phyloP scores from a whole-genome alignment of 768 basidiomycete genomes.

The Psilocybe cubensis region DNA sequence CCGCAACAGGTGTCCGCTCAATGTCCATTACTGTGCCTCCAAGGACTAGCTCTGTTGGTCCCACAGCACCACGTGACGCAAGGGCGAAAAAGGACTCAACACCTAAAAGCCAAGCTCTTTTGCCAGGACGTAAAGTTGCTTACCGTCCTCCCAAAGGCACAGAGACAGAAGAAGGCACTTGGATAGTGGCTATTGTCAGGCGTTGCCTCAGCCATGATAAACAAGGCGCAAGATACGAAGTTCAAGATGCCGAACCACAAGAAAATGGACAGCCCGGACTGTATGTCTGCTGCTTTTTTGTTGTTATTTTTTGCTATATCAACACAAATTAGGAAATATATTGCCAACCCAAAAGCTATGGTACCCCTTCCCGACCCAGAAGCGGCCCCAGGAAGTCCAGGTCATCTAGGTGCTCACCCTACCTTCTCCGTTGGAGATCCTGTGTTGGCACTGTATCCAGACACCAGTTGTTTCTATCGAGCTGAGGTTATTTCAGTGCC shows the following conservation, averaged over 20 bases:
- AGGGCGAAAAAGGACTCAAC: constrained; percentile 69
- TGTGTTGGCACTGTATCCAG: constrained; percentile 89
- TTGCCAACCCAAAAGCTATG: constrained; percentile 68
- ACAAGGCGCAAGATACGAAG: constrained; percentile 74
- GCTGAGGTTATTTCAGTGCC: constrained; percentile 83
- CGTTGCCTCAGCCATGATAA: constrained; percentile 74
- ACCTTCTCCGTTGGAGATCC: constrained; percentile 72
- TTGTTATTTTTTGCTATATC: not conserved
- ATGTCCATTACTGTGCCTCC: constrained; percentile 62
- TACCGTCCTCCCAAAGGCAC: constrained; percentile 67
- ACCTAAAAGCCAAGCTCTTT: constrained; percentile 65
- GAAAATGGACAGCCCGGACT: constrained; percentile 77
- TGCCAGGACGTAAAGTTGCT: constrained; percentile 78
- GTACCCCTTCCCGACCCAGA: constrained; percentile 82
- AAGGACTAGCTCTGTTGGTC: constrained; percentile 58
- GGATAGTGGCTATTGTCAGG: constrained; percentile 82
- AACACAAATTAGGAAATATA: constrained; percentile 54
- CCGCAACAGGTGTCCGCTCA: constrained; percentile 38
- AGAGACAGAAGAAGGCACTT: constrained; percentile 59
- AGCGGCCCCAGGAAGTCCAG: constrained; percentile 56
- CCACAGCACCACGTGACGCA: constrained; percentile 61
- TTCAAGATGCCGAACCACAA: constrained; percentile 84
- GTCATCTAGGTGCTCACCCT: constrained; percentile 71
- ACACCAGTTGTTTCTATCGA: constrained; percentile 90
- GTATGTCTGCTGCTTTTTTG: constrained; percentile 32